Evolutionary conservation across 768 basidiomycete species (phyloP).

Genomic region (Suillus brevipes): DNA sequence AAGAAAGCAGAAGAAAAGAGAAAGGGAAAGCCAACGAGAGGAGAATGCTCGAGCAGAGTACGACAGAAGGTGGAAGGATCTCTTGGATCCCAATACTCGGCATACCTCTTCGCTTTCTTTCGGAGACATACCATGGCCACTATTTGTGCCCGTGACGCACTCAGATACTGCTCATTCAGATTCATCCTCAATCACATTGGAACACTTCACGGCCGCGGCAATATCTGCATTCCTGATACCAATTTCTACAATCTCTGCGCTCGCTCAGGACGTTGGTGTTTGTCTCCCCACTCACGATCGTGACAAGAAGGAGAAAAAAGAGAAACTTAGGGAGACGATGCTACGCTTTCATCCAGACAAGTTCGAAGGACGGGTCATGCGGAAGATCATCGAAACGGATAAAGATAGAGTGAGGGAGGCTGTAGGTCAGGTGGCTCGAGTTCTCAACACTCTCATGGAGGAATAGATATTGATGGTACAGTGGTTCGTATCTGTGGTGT

Average conservation of each 20-base stretch:
- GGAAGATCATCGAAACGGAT: slow-evolving; percentile 47
- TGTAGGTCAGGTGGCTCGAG: slow-evolving; percentile 62
- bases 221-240: slow-evolving; percentile 60
- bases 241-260: slow-evolving; percentile 3
- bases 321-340: slow-evolving; percentile 65
- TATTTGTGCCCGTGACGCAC: slow-evolving; percentile 36
- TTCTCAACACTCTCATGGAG: slow-evolving; percentile 57
- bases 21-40: slow-evolving; percentile 44
- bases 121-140: slow-evolving; percentile 74
- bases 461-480: slow-evolving; percentile 1
- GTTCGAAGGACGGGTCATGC: slow-evolving; percentile 73
- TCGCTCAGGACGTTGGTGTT: background rate
- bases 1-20: slow-evolving; percentile 47
- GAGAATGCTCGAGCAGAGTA: slow-evolving; percentile 54
- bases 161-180: slow-evolving; percentile 20
- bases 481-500: background rate
- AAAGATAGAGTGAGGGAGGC: slow-evolving; percentile 53
- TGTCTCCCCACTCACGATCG: slow-evolving; percentile 22
- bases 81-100: slow-evolving; percentile 37
- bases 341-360: slow-evolving; percentile 82
- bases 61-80: slow-evolving; percentile 55
- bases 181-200: slow-evolving; percentile 26
- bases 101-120: slow-evolving; percentile 42
- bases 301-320: slow-evolving; percentile 51
- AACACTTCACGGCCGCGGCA: slow-evolving; percentile 55